Conservation (phyloP, 176 grass and related monocot species). For the Juncus effusus region DNA sequence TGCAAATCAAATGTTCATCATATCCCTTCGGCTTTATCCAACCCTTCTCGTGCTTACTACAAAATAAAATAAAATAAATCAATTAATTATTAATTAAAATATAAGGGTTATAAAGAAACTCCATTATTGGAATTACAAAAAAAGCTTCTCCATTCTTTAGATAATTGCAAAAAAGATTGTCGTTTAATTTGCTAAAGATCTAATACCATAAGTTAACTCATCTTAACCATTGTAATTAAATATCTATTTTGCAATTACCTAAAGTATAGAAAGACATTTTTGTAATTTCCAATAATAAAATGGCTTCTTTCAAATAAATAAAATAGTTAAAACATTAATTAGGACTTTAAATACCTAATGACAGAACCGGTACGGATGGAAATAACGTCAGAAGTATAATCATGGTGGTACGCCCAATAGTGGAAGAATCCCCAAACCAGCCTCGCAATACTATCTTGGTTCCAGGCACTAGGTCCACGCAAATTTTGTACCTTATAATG, state of each 20-base stretch:
- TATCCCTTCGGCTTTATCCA: conserved; percentile 86
- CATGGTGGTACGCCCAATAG: conserved; percentile 93
- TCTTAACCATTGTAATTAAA: no score
- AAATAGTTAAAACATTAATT: not conserved
- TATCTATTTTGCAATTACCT: no score
- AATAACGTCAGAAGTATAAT: conserved; percentile 89
- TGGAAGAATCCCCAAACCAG: conserved; percentile 95
- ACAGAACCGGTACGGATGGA: conserved; percentile 84
- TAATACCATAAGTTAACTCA: no score
- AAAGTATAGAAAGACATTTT: no score
- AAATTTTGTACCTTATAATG: conserved; percentile 76
- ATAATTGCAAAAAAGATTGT: no score
- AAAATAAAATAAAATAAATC: conserved; percentile 16
- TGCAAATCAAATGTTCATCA: conserved; percentile 92
- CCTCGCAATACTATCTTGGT: conserved; percentile 60
- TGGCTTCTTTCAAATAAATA: not conserved
- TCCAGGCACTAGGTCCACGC: conserved; percentile 49
- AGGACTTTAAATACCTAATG: conserved; percentile 47
- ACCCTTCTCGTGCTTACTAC: conserved; percentile 77
- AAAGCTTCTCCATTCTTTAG: no score
- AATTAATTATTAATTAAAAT: not conserved
- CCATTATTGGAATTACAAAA: no score
- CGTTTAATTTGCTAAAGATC: no score
- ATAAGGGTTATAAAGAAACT: no score
- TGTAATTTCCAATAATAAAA: no score